A percentile compares a stretch with the other conserved stretches of the same genome.
phyloP scores from a whole-genome alignment of 257 asterid genomes.

The Agastache rugosa region DNA sequence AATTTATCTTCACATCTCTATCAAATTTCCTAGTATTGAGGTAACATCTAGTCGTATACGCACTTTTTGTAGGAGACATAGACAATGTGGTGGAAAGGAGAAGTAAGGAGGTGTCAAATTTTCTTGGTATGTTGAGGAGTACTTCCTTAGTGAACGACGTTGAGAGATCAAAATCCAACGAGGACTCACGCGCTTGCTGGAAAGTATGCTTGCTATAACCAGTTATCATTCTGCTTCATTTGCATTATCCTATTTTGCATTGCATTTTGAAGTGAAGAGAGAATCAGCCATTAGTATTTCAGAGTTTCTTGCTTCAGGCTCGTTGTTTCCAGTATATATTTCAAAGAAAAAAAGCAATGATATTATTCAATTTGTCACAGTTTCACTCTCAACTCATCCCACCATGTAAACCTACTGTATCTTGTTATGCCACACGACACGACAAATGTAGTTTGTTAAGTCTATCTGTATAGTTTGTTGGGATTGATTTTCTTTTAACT shows the following conservation, averaged over 20 bases:
- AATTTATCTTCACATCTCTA: constrained; percentile 7
- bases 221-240: constrained; percentile 1
- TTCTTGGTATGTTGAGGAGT: constrained; percentile 80
- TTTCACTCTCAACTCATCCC: no score
- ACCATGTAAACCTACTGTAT: no score
- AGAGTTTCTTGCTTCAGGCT: no score
- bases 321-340: no score
- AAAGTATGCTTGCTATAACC: constrained; percentile 53
- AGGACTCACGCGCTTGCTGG: constrained; percentile 58
- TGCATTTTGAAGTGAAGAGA: neutral
- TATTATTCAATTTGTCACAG: neutral
- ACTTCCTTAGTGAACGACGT: constrained; percentile 47
- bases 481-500: neutral
- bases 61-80: constrained; percentile 49
- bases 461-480: neutral
- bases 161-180: constrained; percentile 48
- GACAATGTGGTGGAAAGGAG: constrained; percentile 62
- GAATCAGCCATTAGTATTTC: neutral
- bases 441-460: neutral
- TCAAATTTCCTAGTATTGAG: neutral
- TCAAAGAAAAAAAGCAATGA: no score
- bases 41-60: constrained; percentile 3
- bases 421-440: no score
- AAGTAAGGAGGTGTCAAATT: constrained; percentile 65
- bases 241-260: neutral